Base-by-base conservation (phyloP, 2,329 filamentous ascomycete species). In the Penicillium crustosum region DNA sequence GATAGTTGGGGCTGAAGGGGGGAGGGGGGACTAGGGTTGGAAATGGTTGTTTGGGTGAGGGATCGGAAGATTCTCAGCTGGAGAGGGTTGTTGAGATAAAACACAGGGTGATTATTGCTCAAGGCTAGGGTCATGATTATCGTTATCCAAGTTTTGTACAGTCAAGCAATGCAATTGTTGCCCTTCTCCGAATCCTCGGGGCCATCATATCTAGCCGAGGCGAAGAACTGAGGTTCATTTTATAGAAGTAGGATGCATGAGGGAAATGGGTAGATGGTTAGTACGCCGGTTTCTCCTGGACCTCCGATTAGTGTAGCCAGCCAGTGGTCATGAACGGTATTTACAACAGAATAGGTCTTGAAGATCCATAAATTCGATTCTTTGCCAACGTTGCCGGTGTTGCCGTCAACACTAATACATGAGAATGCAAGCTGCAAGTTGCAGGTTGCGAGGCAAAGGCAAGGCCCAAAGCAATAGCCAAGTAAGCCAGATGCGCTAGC, bases 371-470 rank as follows among this genome's bases (percentile, higher is more conserved):
- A 15, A 29, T 53, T 47, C 41, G 29, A 45, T 53, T 53, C 21
- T 51, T 43, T 31, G 29, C 31, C 15, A 43, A 21, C 23, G 21
- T 33, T 23, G 36, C 19, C 21, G 31, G 39, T 25, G 5, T 15
- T n/a, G 25, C 49, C 19, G 38, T 36, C 41, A 53, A 53, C 39
- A 27, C 29, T n/a, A 51, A 47, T 61, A 57, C 45, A 44, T 49
- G 42, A 33, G 36, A 48, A 53, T 43, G 31, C 48, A 45, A 52
- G 39, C 47, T 31, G 47, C 39, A 23, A 52, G 39, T 41, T 27
- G 48, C 41, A 23, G 31, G 50, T 10, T 27, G 21, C 15, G 10
- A 49, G 47, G 17, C 25, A 49, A 54, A 48, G 27, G 36, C 29
- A 42, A 35, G 23, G 29, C 51, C 9, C 35, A 36, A 36, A 42